Evolutionary conservation across 768 basidiomycete species (phyloP).

Genomic region (Boletus fagicola): DNA sequence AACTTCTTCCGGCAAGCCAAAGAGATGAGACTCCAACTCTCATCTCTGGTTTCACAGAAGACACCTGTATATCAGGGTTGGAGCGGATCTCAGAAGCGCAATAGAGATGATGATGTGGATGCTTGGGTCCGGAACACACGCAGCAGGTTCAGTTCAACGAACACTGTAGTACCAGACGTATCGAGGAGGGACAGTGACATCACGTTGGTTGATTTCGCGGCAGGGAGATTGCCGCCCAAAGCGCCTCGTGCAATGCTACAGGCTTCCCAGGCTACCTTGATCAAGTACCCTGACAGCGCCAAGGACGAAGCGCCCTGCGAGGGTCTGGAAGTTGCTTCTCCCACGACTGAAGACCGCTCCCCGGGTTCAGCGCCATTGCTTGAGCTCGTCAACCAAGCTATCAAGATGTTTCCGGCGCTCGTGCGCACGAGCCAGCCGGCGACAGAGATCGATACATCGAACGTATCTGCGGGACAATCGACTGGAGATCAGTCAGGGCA

Average conservation of each 20-base stretch:
- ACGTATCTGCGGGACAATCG: background rate
- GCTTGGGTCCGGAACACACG: conserved; percentile 14
- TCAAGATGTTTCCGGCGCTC: conserved; percentile 11
- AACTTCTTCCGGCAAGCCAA: conserved; percentile 22
- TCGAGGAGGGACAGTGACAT: conserved; percentile 28
- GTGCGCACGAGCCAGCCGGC: background rate
- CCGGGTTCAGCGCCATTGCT: background rate
- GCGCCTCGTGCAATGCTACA: conserved; percentile 24
- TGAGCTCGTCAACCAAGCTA: conserved; percentile 3
- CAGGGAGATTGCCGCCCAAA: conserved; percentile 15
- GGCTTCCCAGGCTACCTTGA: background rate
- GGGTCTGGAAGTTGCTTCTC: background rate
- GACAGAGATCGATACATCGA: background rate
- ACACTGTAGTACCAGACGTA: conserved; percentile 11
- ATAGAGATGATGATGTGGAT: conserved; percentile 14
- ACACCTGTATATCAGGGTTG: conserved; percentile 1
- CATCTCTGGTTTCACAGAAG: conserved; percentile 8
- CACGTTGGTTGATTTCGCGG: conserved; percentile 22
- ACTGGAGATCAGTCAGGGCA: conserved; percentile 1
- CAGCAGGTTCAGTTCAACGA: conserved; percentile 17
- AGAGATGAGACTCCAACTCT: conserved; percentile 26
- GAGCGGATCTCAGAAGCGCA: conserved; percentile 8
- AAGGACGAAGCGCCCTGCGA: background rate
- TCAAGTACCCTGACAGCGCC: background rate
- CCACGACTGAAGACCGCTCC: background rate